Evolutionary conservation across 2,329 filamentous ascomycete species (phyloP).

Genomic region (Phaeoacremonium minimum): DNA sequence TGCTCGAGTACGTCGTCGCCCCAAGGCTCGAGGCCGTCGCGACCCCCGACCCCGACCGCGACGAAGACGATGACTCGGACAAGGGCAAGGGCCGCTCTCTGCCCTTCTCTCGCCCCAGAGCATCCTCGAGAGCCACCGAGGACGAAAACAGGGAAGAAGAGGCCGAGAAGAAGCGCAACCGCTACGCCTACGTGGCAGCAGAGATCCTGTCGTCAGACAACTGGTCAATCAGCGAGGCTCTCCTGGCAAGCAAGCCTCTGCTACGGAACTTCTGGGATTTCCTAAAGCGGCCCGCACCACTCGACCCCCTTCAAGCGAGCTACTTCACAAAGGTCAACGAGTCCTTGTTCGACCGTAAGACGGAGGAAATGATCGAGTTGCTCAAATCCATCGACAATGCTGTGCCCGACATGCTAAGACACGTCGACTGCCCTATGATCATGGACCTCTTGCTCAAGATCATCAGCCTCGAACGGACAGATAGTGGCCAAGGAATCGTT

Average conservation of each 20-base stretch:
- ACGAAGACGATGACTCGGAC: constrained; percentile 46
- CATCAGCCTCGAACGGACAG: constrained; percentile 89
- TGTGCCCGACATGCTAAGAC: constrained; percentile 79
- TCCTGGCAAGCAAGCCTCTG: constrained; percentile 78
- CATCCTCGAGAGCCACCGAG: constrained; percentile 47
- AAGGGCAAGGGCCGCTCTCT: constrained; percentile 36
- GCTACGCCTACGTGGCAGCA: constrained; percentile 89
- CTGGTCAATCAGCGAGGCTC: constrained; percentile 91
- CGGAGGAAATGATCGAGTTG: constrained; percentile 90
- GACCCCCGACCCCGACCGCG: constrained; percentile 43
- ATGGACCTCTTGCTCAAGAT: constrained; percentile 98
- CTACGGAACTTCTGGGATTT: constrained; percentile 89
- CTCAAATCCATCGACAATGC: constrained; percentile 80
- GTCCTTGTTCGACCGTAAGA: constrained; percentile 95
- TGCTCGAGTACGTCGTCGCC: constrained; percentile 89
- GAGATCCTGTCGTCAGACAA: constrained; percentile 94
- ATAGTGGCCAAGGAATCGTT: constrained; percentile 87
- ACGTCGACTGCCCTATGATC: constrained; percentile 96
- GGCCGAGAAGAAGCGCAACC: constrained; percentile 83
- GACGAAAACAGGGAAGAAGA: constrained; percentile 61
- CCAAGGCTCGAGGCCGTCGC: constrained; percentile 61
- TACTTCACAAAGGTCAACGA: constrained; percentile 99
- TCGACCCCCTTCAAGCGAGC: constrained; percentile 90
- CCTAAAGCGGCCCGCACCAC: constrained; percentile 73
- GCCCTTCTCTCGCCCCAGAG: constrained; percentile 47